Percentiles rank a stretch among this genome's conserved stretches.
Evolutionary conservation across 2,329 filamentous ascomycete genomes (phyloP).

Genomic region (Huntiella abstrusa): DNA sequence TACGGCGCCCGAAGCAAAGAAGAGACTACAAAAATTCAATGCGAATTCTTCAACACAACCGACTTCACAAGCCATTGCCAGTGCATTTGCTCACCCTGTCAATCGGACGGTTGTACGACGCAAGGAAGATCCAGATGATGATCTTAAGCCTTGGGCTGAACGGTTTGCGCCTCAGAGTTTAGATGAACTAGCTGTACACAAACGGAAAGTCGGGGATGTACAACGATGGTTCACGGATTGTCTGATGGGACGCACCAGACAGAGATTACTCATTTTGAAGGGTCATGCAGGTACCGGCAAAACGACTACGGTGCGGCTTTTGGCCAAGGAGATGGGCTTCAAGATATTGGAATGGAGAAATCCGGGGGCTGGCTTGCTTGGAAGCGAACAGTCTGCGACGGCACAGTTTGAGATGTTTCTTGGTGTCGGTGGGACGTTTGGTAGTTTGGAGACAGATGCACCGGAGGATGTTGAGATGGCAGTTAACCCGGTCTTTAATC

Average conservation of each 20-base stretch:
- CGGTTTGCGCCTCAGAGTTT: slow-evolving; percentile 57
- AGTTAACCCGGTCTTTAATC: background rate
- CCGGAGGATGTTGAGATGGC: background rate
- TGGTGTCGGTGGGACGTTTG: slow-evolving; percentile 60
- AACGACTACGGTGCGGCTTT: slow-evolving; percentile 64
- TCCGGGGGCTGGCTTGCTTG: slow-evolving; percentile 41
- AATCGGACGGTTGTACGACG: background rate
- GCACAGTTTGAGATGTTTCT: slow-evolving; percentile 87
- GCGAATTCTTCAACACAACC: background rate
- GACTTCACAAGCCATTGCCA: slow-evolving; percentile 19
- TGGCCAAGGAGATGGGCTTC: slow-evolving; percentile 59
- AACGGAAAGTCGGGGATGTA: slow-evolving; percentile 81
- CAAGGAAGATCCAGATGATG: slow-evolving; percentile 23
- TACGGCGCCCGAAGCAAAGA: background rate
- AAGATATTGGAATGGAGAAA: slow-evolving; percentile 84
- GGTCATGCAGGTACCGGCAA: slow-evolving; percentile 85
- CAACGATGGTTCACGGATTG: slow-evolving; percentile 64
- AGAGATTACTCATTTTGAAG: slow-evolving; percentile 68
- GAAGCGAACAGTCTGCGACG: slow-evolving; percentile 49
- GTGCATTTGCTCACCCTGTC: background rate
- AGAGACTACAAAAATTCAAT: slow-evolving; percentile 12
- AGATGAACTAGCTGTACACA: slow-evolving; percentile 82
- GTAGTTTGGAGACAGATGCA: slow-evolving; percentile 36
- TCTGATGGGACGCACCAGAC: slow-evolving; percentile 41
- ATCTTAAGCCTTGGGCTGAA: slow-evolving; percentile 69